Base-by-base conservation (phyloP, 148 eudicot species). In the Chenopodium suecicum region DNA sequence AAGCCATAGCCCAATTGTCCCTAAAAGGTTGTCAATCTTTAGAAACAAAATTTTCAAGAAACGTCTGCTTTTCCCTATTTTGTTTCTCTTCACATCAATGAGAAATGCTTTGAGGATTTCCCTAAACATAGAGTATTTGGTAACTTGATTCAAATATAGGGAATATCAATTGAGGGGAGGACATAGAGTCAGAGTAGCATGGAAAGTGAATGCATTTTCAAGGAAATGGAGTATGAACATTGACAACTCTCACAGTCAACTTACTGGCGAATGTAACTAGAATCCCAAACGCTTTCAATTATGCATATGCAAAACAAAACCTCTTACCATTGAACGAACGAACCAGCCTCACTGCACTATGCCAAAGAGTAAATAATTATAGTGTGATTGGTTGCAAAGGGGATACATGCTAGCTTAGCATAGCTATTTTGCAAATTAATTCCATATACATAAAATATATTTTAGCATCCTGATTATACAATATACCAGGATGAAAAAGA, bases 291-390 rank as follows among this genome's bases (percentile, higher is more conserved):
- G 63, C 22, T 16, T 79, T 27, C 31, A 5, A 29, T 41, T 17
- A 46, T 46, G 16, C 37, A 12, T 20, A 54, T 29, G n/a, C n/a
- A 48, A 47, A 34, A 56, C 65, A 82, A 47, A 81, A 77, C 70
- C 37, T 81, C 93, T 87, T 71, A 93, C 99, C 99, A 93, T 93
- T 67, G 98, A 95, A 32, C 99, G 96, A 67, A 95, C 99, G 7
- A 32, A 32, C 34, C 34, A 95, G 94, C 92, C 94, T 95, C 82
- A 95, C 85, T 70, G 98, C 99, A 91, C 98, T 56, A 7, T 44
- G 58, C 19, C 19, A 4, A 8, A 60, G 67, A 72, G 41, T 37
- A 17, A 69, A 52, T 0, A 63, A 8, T 9, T 25, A 47, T 9
- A 12, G 31, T 25, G 37, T 25, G 27, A 65, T 66, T 19, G 19